Evolutionary conservation across 2,329 filamentous ascomycete species (phyloP).

Genomic region (Rutstroemia sp.): DNA sequence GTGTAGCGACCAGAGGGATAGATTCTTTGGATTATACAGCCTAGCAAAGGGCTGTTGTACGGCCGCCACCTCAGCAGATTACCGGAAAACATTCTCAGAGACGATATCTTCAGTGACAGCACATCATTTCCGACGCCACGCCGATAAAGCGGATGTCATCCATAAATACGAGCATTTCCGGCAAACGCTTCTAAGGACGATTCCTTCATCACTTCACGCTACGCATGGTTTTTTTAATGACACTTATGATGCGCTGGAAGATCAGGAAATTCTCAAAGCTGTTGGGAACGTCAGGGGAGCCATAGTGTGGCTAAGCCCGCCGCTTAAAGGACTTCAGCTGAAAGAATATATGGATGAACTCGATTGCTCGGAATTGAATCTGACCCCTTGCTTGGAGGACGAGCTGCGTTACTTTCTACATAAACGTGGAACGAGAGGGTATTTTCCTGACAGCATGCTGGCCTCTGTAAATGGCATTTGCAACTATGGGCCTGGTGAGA

Average conservation of each 20-base stretch:
- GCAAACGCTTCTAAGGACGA: background rate
- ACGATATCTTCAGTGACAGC: conserved; percentile 1
- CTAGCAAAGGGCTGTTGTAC: conserved; percentile 6
- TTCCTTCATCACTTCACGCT: background rate
- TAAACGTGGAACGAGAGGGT: background rate
- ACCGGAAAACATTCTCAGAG: conserved; percentile 5
- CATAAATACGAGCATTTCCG: conserved; percentile 2
- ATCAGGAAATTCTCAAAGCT: conserved; percentile 1
- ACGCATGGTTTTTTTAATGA: background rate
- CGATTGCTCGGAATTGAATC: background rate
- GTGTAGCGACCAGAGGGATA: conserved; percentile 7
- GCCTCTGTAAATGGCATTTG: background rate
- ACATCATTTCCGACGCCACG: conserved; percentile 2
- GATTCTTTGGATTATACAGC: conserved; percentile 7
- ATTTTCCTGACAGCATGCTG: background rate
- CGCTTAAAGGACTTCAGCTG: background rate
- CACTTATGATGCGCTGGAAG: background rate
- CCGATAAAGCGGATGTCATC: conserved; percentile 5
- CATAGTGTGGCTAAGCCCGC: conserved; percentile 1
- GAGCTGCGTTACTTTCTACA: background rate
- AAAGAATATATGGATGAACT: background rate
- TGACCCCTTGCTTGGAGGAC: background rate
- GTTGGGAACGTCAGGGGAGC: conserved; percentile 5
- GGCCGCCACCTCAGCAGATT: conserved; percentile 4
- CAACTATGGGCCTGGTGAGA: background rate